phyloP scores from a whole-genome alignment of 2,329 filamentous ascomycete genomes.

The Lizonia empirigonia region DNA sequence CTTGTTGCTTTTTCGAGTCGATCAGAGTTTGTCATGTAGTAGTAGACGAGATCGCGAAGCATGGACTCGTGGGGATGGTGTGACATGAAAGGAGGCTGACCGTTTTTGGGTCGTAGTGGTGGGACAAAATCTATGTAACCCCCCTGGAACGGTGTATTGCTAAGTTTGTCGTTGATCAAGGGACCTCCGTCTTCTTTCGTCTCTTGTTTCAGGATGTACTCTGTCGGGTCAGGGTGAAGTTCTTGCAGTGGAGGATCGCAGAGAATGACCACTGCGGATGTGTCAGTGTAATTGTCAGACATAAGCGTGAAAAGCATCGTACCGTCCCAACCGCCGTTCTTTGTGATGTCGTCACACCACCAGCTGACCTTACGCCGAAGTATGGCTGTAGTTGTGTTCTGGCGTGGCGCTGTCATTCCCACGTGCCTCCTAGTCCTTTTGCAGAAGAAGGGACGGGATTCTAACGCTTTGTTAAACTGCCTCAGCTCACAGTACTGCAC shows the following conservation, averaged over 20 bases:
- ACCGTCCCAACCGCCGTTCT: slow-evolving; percentile 42
- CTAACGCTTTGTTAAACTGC: slow-evolving; percentile 36
- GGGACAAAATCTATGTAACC: slow-evolving; percentile 42
- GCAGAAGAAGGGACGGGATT: slow-evolving; percentile 36
- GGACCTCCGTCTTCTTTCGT: slow-evolving; percentile 9
- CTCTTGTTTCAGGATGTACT: slow-evolving; percentile 11
- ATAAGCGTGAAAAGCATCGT: slow-evolving; percentile 4
- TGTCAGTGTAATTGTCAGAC: slow-evolving; percentile 1
- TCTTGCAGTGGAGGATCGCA: slow-evolving; percentile 39
- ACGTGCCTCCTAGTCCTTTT: slow-evolving; percentile 38
- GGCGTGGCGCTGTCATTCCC: slow-evolving; percentile 38
- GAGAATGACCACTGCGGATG: slow-evolving; percentile 34
- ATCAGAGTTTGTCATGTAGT: slow-evolving; percentile 31
- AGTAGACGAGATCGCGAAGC: slow-evolving; percentile 37
- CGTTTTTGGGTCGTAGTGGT: background rate
- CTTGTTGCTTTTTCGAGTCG: no score
- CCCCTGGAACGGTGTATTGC: slow-evolving; percentile 36
- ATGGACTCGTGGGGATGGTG: slow-evolving; percentile 37
- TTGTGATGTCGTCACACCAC: slow-evolving; percentile 32
- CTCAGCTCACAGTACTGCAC: slow-evolving; percentile 44
- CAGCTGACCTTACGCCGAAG: slow-evolving; percentile 39
- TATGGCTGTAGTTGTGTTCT: slow-evolving; percentile 34
- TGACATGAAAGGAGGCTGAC: background rate
- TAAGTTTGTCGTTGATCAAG: slow-evolving; percentile 5
- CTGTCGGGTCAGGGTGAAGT: slow-evolving; percentile 20